These are phyloP conservation scores for Medicago lupulina DNA, from an alignment of 306 rosid genomes.

Conservation along the genomic window DNA sequence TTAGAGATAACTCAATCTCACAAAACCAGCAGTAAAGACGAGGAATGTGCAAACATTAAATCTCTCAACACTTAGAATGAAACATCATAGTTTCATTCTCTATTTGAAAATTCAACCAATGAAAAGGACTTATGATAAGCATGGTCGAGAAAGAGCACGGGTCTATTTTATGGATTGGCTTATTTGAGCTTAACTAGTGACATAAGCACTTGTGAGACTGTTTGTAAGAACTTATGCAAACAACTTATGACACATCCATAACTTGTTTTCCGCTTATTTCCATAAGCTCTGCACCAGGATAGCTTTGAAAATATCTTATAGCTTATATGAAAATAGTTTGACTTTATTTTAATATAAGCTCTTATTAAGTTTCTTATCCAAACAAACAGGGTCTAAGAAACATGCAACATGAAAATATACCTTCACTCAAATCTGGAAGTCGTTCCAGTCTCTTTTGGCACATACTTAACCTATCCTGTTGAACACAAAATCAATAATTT, in stretches of 20 bases:
- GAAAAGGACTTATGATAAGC: background rate
- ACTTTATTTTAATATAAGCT: too few species aligned
- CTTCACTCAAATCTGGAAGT: slow-evolving; percentile 65
- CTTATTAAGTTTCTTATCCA: too few species aligned
- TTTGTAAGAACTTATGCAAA: too few species aligned
- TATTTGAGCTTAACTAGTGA: too few species aligned
- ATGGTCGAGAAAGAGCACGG: background rate
- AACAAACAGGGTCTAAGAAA: background rate
- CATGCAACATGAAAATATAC: slow-evolving; percentile 48
- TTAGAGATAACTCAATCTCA: background rate
- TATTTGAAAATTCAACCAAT: slow-evolving; percentile 17
- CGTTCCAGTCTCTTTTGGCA: slow-evolving; percentile 67
- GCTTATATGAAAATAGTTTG: too few species aligned
- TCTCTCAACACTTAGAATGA: background rate
- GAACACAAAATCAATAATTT: slow-evolving; percentile 9
- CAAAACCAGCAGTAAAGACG: background rate
- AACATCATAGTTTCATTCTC: slow-evolving; percentile 3
- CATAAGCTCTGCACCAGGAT: too few species aligned
- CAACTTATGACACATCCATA: too few species aligned
- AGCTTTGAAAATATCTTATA: too few species aligned
- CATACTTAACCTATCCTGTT: slow-evolving; percentile 73
- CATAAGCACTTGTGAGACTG: too few species aligned
- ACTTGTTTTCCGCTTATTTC: too few species aligned
- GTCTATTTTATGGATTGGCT: too few species aligned
- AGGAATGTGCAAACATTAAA: background rate